Evolutionary conservation across 2,329 filamentous ascomycete species (phyloP).

Genomic region (Sarocladium oryzae): DNA sequence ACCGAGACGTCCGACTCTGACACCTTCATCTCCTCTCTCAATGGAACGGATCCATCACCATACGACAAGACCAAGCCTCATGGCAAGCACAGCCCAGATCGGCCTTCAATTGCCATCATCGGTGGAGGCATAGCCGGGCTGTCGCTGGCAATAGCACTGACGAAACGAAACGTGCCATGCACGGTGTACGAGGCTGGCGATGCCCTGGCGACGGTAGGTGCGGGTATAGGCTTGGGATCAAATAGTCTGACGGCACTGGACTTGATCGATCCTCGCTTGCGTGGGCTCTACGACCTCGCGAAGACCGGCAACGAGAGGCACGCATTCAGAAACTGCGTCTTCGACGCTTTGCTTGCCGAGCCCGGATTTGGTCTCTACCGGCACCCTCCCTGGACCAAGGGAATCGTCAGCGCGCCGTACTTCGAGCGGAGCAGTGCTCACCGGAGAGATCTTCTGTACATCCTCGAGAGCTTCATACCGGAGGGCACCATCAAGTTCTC

Average conservation of each 20-base stretch:
- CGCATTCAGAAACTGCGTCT: conserved; percentile 2
- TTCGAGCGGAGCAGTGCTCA: conserved; percentile 6
- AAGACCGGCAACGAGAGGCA: conserved; percentile 3
- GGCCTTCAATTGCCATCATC: conserved; percentile 8
- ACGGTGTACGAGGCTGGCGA: conserved; percentile 8
- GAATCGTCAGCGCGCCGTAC: conserved; percentile 3
- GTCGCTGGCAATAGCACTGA: conserved; percentile 7
- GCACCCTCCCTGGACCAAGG: background rate
- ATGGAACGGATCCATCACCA: background rate
- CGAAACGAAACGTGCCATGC: background rate
- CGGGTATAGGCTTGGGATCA: conserved; percentile 9
- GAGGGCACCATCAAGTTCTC: conserved; percentile 7
- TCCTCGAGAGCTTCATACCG: conserved; percentile 5
- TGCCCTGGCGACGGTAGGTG: conserved; percentile 7
- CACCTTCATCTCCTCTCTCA: conserved; percentile 4
- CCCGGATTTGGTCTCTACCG: background rate
- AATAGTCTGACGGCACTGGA: conserved; percentile 5
- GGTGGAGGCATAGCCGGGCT: conserved; percentile 11
- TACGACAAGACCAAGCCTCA: background rate
- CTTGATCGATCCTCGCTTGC: conserved; percentile 5
- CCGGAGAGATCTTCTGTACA: background rate
- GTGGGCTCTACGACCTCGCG: conserved; percentile 1
- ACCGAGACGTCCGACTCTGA: conserved; percentile 3
- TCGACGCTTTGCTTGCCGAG: conserved; percentile 1
- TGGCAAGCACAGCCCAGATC: background rate